Evolutionary conservation across 352 stramenopile genomes (phyloP).

Genomic region (Pythium aristosporum): DNA sequence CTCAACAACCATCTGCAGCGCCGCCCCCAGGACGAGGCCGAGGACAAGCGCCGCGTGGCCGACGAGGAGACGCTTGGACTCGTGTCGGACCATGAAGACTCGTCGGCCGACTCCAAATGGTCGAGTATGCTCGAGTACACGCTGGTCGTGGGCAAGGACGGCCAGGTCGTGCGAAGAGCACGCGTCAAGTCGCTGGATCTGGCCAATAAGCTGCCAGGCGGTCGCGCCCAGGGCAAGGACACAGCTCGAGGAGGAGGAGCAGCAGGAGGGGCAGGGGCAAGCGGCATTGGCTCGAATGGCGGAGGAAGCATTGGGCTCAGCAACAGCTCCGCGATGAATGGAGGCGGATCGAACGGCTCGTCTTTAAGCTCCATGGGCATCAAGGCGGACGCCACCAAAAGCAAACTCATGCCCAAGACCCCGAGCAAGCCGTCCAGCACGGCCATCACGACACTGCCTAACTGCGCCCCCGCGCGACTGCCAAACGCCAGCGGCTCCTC

Average conservation of each 20-base stretch:
- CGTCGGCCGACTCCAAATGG: constrained; percentile 77
- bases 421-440: constrained; percentile 43
- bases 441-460: constrained; percentile 63
- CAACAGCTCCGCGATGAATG: constrained; percentile 13
- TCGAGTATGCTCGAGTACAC: constrained; percentile 88
- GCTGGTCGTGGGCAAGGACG: constrained; percentile 78
- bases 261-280: constrained; percentile 5
- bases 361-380: constrained; percentile 28
- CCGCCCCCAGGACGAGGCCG: constrained; percentile 49
- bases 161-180: constrained; percentile 76
- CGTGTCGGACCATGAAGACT: constrained; percentile 76
- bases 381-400: constrained; percentile 41
- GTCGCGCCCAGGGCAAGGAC: constrained; percentile 50
- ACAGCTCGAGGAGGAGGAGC: constrained; percentile 25
- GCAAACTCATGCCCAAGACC: constrained; percentile 43
- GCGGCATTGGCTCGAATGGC: constrained; percentile 3
- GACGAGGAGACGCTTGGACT: constrained; percentile 65
- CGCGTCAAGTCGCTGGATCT: constrained; percentile 83
- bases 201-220: constrained; percentile 59
- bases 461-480: constrained; percentile 49
- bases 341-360: constrained; percentile 7
- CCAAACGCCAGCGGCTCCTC: constrained; percentile 22
- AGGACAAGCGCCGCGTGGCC: constrained; percentile 57
- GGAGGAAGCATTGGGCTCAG: neutral
- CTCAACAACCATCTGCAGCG: constrained; percentile 31